Evolutionary conservation across 345 rosid genomes (phyloP).

Genomic region (Heritiera littoralis): DNA sequence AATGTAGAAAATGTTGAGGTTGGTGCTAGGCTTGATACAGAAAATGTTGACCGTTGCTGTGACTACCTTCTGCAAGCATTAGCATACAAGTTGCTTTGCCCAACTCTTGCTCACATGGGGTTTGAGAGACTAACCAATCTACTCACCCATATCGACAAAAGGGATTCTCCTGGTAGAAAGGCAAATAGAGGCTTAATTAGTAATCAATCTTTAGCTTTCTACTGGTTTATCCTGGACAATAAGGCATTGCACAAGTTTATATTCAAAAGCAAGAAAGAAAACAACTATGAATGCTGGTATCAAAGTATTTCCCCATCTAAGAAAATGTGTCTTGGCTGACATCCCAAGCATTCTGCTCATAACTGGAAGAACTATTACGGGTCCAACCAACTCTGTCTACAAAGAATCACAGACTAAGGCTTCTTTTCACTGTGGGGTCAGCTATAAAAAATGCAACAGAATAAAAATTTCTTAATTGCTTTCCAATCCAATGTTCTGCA

Average conservation of each 20-base stretch:
- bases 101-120: background rate
- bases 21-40: too few species aligned
- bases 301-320: background rate
- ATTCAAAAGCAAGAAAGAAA: background rate
- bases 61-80: background rate
- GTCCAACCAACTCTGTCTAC: background rate
- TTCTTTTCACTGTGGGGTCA: background rate
- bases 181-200: constrained; percentile 13
- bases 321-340: background rate
- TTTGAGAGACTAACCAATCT: constrained; percentile 19
- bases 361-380: background rate
- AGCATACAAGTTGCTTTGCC: background rate
- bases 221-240: background rate
- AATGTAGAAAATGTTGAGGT: too few species aligned
- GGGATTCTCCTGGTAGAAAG: constrained; percentile 58
- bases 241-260: background rate
- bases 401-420: background rate
- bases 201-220: background rate
- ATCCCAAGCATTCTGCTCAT: background rate
- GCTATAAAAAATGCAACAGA: background rate
- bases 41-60: background rate
- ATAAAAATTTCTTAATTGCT: background rate
- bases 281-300: background rate
- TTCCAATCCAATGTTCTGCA: background rate
- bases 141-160: constrained; percentile 53